Conservation (phyloP, 805 yeast species). For the Pichia cephalocereana region DNA sequence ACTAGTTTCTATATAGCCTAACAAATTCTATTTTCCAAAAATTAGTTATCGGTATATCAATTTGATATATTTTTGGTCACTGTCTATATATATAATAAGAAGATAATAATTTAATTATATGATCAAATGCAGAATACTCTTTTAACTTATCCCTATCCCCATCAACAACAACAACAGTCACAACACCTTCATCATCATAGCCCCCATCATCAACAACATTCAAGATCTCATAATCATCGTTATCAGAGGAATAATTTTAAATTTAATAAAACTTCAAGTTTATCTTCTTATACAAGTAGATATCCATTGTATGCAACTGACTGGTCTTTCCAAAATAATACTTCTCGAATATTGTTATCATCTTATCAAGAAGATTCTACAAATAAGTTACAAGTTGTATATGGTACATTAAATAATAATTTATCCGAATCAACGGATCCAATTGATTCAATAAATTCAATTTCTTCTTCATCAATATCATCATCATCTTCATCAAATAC, state of each 20-base stretch:
- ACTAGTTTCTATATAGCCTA: too few species aligned
- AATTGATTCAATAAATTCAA: not conserved
- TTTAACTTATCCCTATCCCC: too few species aligned
- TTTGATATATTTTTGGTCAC: too few species aligned
- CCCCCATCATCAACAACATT: too few species aligned
- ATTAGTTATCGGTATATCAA: too few species aligned
- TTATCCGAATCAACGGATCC: not conserved
- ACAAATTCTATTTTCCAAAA: too few species aligned
- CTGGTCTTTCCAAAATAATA: conserved; percentile 34
- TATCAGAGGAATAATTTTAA: not conserved
- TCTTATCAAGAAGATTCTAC: conserved; percentile 71
- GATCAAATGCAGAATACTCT: too few species aligned
- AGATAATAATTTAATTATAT: too few species aligned
- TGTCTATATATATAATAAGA: too few species aligned
- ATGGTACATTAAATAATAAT: conserved; percentile 22
- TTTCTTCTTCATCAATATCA: not conserved
- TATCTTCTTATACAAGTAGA: conserved; percentile 37
- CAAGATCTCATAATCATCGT: not conserved
- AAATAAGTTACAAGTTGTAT: conserved; percentile 52
- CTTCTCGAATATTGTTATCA: conserved; percentile 54
- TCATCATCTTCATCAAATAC: not conserved
- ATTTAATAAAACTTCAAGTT: too few species aligned
- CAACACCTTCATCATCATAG: not conserved
- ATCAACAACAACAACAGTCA: not conserved
- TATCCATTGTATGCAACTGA: conserved; percentile 44